phyloP scores from a whole-genome alignment of 2,329 filamentous ascomycete species.

The Endoconidiophora polonica region DNA sequence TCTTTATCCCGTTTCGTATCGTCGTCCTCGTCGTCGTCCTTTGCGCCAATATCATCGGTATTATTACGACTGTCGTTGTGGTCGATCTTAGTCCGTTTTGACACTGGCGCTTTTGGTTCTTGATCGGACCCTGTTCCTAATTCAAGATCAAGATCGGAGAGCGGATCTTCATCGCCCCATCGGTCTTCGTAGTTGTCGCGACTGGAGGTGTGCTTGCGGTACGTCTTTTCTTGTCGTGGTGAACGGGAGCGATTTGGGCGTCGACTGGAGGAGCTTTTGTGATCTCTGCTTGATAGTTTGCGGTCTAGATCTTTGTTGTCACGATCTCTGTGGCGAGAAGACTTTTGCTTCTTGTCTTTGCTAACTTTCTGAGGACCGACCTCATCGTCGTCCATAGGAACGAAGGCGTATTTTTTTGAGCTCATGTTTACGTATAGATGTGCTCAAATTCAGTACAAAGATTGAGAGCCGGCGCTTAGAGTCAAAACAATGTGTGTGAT shows the following conservation, averaged over 20 bases:
- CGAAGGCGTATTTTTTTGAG: conserved; percentile 47
- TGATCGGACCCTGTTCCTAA: conserved; percentile 23
- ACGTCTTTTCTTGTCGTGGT: conserved; percentile 24
- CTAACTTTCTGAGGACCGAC: conserved; percentile 22
- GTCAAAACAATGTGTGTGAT: no score
- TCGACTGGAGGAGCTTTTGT: not conserved
- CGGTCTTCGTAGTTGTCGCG: conserved; percentile 49
- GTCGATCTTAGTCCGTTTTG: conserved; percentile 51
- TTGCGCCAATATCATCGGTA: conserved; percentile 21
- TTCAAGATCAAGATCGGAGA: conserved; percentile 26
- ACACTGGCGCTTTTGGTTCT: conserved; percentile 51
- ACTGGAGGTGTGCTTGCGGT: conserved; percentile 25
- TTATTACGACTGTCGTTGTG: conserved; percentile 31
- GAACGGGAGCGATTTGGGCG: conserved; percentile 19
- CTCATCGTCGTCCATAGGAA: conserved; percentile 50
- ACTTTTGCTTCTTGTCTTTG: conserved; percentile 5
- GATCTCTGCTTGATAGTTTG: not conserved
- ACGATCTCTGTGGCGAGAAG: conserved; percentile 4
- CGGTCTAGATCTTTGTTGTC: conserved; percentile 2
- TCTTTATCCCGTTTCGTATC: conserved; percentile 43
- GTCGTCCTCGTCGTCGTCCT: not conserved
- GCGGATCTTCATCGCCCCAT: conserved; percentile 63
- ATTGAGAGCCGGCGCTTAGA: no score
- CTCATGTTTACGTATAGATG: conserved; percentile 22
- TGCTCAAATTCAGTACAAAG: not conserved